Evolutionary conservation across 2,329 filamentous ascomycete species (phyloP), one percentile per base, ranked within the genome.

Genomic region (Thelonectria rubi): DNA sequence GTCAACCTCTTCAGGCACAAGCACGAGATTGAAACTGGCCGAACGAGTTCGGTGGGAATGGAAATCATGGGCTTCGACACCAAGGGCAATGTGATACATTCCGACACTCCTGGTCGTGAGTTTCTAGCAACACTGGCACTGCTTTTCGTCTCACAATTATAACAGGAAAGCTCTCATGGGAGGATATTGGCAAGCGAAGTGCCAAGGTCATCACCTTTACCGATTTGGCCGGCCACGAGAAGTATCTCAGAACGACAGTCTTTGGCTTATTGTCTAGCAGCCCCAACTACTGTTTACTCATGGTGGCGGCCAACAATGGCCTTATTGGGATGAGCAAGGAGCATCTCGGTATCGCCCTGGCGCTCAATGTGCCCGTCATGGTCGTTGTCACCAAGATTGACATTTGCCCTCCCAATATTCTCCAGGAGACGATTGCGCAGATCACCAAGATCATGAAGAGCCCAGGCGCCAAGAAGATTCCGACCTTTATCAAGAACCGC

Each of bases 1-100:
- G 92, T 99, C 53, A 98, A 97, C 67, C 87, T 99, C 12, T 99
- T 99, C 79, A 88, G 95, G 15, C 95, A 99, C 78, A 98, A 99
- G 78, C 95, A 99, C 73, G 95, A 99, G 79, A 91, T 98, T 42
- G 95, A 99, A 78, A 95, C 92, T 48, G 95, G 95, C 1, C 86
- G 95, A 67, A 99, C 95, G 10, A 97, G 93, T 74, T 97, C 94
- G 0, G 95, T 99, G 0, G 94, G 95, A 43, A 96, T 98, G 94
- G 95, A 99, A 77, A 98, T 98, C 64, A 93, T 98, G 90, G 95
- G 95, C 2, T 99, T 97, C 70, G 93, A 98, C 76, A 93, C 91
- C 52, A 85, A 86, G 57, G 94, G 95, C 26, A 87, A 94, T 24
- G 90, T 97, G 26, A 86, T 98, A 15, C 87, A 88, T 15, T 94